Conservation (phyloP, 1,284 basidiomycete genomes). For the Boletellus sp. region DNA sequence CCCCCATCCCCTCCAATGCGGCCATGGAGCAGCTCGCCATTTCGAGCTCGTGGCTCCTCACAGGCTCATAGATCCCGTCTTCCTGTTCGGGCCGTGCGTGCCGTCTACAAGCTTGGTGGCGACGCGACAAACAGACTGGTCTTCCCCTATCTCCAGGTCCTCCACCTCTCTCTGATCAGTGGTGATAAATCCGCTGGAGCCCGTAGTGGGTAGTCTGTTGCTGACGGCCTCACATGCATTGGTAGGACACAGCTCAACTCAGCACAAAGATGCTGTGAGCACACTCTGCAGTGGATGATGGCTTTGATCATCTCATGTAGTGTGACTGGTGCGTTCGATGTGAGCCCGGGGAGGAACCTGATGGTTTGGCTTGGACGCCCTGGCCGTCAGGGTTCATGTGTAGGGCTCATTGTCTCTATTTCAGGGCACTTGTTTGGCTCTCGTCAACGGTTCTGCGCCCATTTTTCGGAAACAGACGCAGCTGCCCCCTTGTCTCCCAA, state of each 20-base stretch:
- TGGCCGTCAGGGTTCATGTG: too few relatives aligned
- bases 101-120: conserved; percentile 43
- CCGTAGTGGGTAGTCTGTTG: conserved; percentile 52
- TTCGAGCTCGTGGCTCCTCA: conserved; percentile 57
- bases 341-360: conserved; percentile 57
- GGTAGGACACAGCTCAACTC: conserved; percentile 55
- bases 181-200: conserved; percentile 56
- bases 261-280: conserved; percentile 57
- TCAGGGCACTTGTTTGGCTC: too few relatives aligned
- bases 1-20: conserved; percentile 42
- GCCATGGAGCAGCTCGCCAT: conserved; percentile 57
- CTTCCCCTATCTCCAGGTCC: conserved; percentile 19
- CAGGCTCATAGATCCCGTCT: conserved; percentile 47
- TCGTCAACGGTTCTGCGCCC: too few relatives aligned
- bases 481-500: too few relatives aligned
- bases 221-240: conserved; percentile 36
- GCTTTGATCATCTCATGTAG: conserved; percentile 75
- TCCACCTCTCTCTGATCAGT: conserved; percentile 37
- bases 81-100: conserved; percentile 43
- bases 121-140: conserved; percentile 33
- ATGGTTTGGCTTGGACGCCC: too few relatives aligned
- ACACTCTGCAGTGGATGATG: conserved; percentile 46
- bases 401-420: too few relatives aligned
- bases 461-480: too few relatives aligned
- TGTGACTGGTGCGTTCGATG: conserved; percentile 64